Percentiles rank a stretch among this genome's conserved stretches.
Conservation (phyloP, 176 grass and related monocot species). For the Phragmites australis region DNA sequence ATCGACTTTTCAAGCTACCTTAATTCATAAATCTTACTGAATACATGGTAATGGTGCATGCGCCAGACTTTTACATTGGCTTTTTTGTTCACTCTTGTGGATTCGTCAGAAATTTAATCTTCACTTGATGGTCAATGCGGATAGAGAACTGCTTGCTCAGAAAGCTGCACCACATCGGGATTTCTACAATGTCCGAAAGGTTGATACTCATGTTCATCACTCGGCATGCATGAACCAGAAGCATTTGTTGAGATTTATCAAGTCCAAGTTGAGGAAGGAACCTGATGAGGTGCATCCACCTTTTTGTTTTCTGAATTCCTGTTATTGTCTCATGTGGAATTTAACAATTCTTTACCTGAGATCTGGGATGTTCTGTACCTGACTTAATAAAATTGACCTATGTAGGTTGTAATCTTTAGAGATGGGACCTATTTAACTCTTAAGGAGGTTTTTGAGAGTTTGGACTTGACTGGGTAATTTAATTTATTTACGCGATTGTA, state of each 20-base stretch:
- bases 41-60: slow-evolving; percentile 8
- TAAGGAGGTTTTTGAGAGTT: slow-evolving; percentile 94
- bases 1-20: not conserved
- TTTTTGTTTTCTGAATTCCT: slow-evolving; percentile 2
- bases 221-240: slow-evolving; percentile 99
- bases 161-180: slow-evolving; percentile 94
- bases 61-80: slow-evolving; percentile 8
- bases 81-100: slow-evolving; percentile 26
- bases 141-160: slow-evolving; percentile 95
- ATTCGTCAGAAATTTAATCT: slow-evolving; percentile 92
- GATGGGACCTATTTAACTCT: slow-evolving; percentile 95
- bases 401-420: slow-evolving; percentile 96
- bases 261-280: slow-evolving; percentile 94
- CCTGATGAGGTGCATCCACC: slow-evolving; percentile 68
- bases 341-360: slow-evolving; percentile 6
- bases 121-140: slow-evolving; percentile 93
- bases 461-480: slow-evolving; percentile 91
- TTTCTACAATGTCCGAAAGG: slow-evolving; percentile 96
- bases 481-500: slow-evolving; percentile 16
- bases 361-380: not conserved
- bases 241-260: slow-evolving; percentile 94
- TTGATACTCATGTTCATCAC: slow-evolving; percentile 99
- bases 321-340: not conserved
- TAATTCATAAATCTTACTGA: slow-evolving; percentile 34
- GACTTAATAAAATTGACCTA: slow-evolving; percentile 29